Evolutionary conservation across 345 rosid species (phyloP), one percentile per base, ranked within the genome.

Genomic region (Geranium brycei): DNA sequence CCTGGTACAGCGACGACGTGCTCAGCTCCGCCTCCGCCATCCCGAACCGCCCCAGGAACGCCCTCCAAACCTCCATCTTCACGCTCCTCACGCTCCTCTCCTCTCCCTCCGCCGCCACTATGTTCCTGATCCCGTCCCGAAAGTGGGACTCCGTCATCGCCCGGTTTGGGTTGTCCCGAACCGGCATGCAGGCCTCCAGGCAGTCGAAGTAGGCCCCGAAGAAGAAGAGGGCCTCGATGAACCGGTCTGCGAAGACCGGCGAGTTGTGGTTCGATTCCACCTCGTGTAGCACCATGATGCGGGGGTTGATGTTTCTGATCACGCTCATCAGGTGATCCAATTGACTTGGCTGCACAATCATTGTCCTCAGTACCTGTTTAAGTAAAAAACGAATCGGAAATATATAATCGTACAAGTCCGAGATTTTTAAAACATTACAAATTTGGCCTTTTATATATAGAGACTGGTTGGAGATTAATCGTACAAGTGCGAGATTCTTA

Each of bases 11-110:
- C 0, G 76, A 72, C 10, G 78, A 59, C 28, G 2, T n/a, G 65
- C 78, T 76, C 4, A 75, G 67, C 38, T 72, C 76, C 19, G 65
- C 53, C 63, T 78, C 76, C 1, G 16, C 64, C 72, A 78, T 78
- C 59, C 74, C 68, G 1, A 71, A 78, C 0, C 72, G 69, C 0
- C 65, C 62, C 7, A 78, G 69, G 30, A 65, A 78, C 1, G 68
- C 58, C 16, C 77, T 69, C 79, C 82, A 75, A 10, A 59, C 69
- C 31, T 67, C 77, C 0, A 72, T 59, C 60, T 75, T 78, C 66
- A 74, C 55, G 0, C 67, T 57, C 63, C 75, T 58, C 5, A 69
- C 17, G 19, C 0, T 64, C 67, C 82, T 72, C 12, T 78, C 82
- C 17, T 72, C 76, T 5, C 75, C 77, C 64, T 75, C 77, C 5